Percentiles rank a stretch among this genome's conserved stretches.
Conservation (phyloP, 345 rosid species). For the Atalantia buxifolia region DNA sequence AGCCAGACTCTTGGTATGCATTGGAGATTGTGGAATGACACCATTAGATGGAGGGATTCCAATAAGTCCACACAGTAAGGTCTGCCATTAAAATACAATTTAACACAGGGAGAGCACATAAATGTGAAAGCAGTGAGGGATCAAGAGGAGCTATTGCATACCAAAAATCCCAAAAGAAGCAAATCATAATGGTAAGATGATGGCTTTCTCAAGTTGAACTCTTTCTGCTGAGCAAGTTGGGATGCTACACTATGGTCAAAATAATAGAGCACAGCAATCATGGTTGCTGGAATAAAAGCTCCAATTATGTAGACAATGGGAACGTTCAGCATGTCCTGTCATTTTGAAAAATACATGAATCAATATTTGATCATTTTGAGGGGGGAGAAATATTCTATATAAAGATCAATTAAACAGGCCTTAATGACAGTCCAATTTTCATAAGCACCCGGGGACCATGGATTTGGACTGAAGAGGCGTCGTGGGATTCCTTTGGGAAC, state of each 20-base stretch:
- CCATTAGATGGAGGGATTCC: slow-evolving; percentile 85
- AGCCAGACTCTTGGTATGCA: slow-evolving; percentile 84
- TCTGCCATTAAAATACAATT: slow-evolving; percentile 30
- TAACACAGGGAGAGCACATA: not conserved
- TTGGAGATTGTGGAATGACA: slow-evolving; percentile 85
- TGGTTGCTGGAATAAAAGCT: slow-evolving; percentile 92
- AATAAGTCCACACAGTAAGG: slow-evolving; percentile 70
- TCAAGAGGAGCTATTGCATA: slow-evolving; percentile 16
- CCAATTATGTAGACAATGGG: slow-evolving; percentile 82
- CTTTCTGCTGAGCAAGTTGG: slow-evolving; percentile 93
- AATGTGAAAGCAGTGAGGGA: not conserved
- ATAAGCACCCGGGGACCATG: slow-evolving; percentile 95
- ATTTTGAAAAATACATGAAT: slow-evolving; percentile 1
- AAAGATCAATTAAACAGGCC: slow-evolving; percentile 30
- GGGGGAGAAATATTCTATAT: not conserved
- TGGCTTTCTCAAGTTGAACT: slow-evolving; percentile 91
- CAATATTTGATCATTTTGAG: slow-evolving; percentile 1
- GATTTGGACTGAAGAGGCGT: slow-evolving; percentile 91
- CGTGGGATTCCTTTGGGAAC: slow-evolving; percentile 93
- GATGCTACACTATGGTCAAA: slow-evolving; percentile 98
- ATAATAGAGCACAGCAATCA: slow-evolving; percentile 96
- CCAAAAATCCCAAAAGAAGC: slow-evolving; percentile 84
- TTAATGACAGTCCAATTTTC: slow-evolving; percentile 84
- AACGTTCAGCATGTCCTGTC: slow-evolving; percentile 79
- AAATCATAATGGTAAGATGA: slow-evolving; percentile 89